phyloP scores from a whole-genome alignment of 2,329 filamentous ascomycete species.

The Trichoderma semiorbis region DNA sequence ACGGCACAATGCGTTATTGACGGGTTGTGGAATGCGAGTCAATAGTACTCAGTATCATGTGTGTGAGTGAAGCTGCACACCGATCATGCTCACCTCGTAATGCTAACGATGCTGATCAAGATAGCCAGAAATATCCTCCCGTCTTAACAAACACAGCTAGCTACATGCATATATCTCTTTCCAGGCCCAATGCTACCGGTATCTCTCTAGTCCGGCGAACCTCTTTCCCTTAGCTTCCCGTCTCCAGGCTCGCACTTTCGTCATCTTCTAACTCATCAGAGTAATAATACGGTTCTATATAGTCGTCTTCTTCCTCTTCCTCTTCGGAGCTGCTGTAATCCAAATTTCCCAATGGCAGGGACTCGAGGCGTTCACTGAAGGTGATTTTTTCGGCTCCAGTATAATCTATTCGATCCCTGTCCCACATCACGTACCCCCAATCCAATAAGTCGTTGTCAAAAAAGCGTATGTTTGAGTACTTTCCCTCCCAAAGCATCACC shows the following conservation, averaged over 20 bases:
- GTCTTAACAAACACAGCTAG: background rate
- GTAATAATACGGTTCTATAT: background rate
- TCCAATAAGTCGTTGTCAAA: background rate
- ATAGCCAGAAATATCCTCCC: background rate
- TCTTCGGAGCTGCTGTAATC: background rate
- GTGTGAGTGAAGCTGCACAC: background rate
- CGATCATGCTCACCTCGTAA: background rate
- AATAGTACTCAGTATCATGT: background rate
- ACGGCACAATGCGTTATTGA: background rate
- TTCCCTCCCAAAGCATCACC: background rate
- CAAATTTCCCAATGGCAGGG: background rate
- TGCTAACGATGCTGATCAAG: background rate
- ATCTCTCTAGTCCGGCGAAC: background rate
- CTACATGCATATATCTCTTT: background rate
- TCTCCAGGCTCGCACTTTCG: background rate
- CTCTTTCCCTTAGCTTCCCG: background rate
- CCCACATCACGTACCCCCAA: conserved; percentile 22
- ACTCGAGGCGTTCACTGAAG: background rate
- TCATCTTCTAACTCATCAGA: background rate
- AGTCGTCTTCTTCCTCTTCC: background rate
- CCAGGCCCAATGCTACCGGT: background rate
- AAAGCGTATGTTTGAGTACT: background rate
- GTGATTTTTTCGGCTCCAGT: background rate
- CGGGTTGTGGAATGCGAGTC: background rate
- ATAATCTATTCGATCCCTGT: conserved; percentile 12